These are phyloP conservation scores for Xylaria venustula DNA, from an alignment of 495 filamentous ascomycete species.

Conservation along the genomic window DNA sequence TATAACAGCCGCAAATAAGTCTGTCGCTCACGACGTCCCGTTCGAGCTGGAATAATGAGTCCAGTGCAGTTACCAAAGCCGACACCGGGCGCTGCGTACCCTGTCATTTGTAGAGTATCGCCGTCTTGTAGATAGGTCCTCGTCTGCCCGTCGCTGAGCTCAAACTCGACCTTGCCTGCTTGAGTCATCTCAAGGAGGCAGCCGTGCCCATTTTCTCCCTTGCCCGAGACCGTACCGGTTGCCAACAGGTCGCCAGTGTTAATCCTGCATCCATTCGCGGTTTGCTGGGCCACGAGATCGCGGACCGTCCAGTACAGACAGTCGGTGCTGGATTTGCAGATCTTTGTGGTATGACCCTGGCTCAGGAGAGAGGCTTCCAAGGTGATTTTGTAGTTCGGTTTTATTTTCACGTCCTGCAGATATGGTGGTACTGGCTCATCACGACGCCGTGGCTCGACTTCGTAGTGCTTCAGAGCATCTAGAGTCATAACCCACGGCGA, in stretches of 20 bases:
- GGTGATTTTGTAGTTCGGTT: slow-evolving; percentile 51
- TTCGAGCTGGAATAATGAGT: slow-evolving; percentile 35
- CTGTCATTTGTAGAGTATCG: slow-evolving; percentile 60
- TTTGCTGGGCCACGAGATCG: slow-evolving; percentile 73
- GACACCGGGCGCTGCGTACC: slow-evolving; percentile 53
- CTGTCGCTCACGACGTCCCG: no score
- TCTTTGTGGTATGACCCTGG: slow-evolving; percentile 16
- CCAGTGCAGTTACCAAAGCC: slow-evolving; percentile 60
- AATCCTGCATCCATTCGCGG: slow-evolving; percentile 68
- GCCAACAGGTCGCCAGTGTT: slow-evolving; percentile 67
- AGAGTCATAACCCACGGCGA: slow-evolving; percentile 70
- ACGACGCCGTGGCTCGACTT: neutral
- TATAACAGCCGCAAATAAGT: no score
- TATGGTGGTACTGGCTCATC: slow-evolving; percentile 1
- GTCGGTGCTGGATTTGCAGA: slow-evolving; percentile 38
- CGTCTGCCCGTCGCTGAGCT: slow-evolving; percentile 57
- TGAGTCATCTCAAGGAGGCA: slow-evolving; percentile 66
- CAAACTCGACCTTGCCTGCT: slow-evolving; percentile 43
- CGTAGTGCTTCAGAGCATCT: slow-evolving; percentile 63
- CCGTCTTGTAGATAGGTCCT: slow-evolving; percentile 68
- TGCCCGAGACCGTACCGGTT: slow-evolving; percentile 72
- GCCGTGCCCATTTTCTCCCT: slow-evolving; percentile 50
- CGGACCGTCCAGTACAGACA: slow-evolving; percentile 60
- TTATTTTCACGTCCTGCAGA: slow-evolving; percentile 13
- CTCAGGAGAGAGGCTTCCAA: slow-evolving; percentile 60